Base-by-base conservation (phyloP, 345 rosid genomes). In the Dipteronia dyeriana region DNA sequence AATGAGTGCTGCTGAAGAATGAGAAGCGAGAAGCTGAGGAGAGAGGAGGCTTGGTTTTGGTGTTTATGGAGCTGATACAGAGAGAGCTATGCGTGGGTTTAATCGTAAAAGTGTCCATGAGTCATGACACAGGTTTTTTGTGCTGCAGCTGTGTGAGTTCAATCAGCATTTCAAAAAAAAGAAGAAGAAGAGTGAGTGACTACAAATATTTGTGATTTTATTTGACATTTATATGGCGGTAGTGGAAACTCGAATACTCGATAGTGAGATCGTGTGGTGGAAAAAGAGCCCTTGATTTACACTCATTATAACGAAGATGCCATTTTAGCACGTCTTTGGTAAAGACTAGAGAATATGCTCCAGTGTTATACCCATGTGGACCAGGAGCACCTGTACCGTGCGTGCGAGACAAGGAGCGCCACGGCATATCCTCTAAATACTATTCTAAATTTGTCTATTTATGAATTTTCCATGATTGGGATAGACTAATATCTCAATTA, bases 81-180 rank as follows among this genome's bases (percentile, higher is more conserved):
- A 84, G 77, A 68, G 80, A 71, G 73, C 29, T 76, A 57, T 73
- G 83, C 13, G 82, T 49, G 66, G 89, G 84, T 43, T 78, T 90
- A 41, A 83, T 49, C 14, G 80, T 82, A 20, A 87, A 49, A 45
- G 87, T 77, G 82, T 78, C 87, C 97, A 89, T 90, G 77, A 73
- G 72, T 86, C 97, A 89, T 90, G 77, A 74, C 69, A 82, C 72
- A 41, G 43, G 74, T 61, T 31, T 53, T 38, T 29, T 57, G 51
- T 17, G 29, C 65, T 34, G 38, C 38, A 34, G 38, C 34, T 23
- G 82, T 69, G 78, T 64, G 19, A 76, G 72, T 51, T 77, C 75
- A 64, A 82, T 62, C 79, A 57, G 87, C 90, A 90, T 86, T 85
- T 77, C 74, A 82, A 49, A 26, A 23, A 14, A 47, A 34, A 66